Percentiles rank a stretch among this genome's conserved stretches.
Evolutionary conservation across 2,329 filamentous ascomycete genomes (phyloP).

Genomic region (Thyridium curvatum): DNA sequence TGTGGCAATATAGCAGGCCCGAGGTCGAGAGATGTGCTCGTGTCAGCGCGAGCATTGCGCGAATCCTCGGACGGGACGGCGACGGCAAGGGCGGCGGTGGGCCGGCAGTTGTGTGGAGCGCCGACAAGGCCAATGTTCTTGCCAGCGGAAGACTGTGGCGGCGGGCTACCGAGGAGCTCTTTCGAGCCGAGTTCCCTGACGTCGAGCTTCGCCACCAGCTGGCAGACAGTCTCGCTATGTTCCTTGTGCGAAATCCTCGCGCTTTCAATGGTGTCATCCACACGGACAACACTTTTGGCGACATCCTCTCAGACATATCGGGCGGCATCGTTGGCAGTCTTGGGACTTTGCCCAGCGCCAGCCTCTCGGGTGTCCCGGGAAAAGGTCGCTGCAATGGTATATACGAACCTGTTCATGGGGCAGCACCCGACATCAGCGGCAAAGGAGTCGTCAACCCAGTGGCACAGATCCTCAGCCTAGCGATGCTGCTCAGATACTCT

Average conservation of each 20-base stretch:
- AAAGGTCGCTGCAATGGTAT: slow-evolving; percentile 55
- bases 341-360: slow-evolving; percentile 37
- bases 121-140: slow-evolving; percentile 48
- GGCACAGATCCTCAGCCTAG: slow-evolving; percentile 63
- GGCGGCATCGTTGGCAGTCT: slow-evolving; percentile 39
- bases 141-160: slow-evolving; percentile 44
- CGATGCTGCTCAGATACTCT: slow-evolving; percentile 72
- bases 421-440: slow-evolving; percentile 67
- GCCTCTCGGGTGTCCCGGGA: slow-evolving; percentile 32
- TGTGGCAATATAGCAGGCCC: slow-evolving; percentile 35
- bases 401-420: slow-evolving; percentile 73
- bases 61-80: slow-evolving; percentile 17
- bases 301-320: slow-evolving; percentile 38
- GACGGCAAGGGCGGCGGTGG: slow-evolving; percentile 18
- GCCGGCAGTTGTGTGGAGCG: slow-evolving; percentile 36
- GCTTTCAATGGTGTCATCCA: slow-evolving; percentile 40
- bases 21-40: slow-evolving; percentile 41
- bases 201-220: slow-evolving; percentile 37
- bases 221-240: slow-evolving; percentile 39
- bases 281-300: slow-evolving; percentile 41
- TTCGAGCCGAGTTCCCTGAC: slow-evolving; percentile 34
- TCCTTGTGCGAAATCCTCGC: slow-evolving; percentile 39
- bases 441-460: slow-evolving; percentile 68
- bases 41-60: slow-evolving; percentile 37
- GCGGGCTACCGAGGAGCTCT: slow-evolving; percentile 30